A percentile compares a stretch with the other conserved stretches of the same genome.
phyloP scores from a whole-genome alignment of 352 stramenopile species.

The Globisporangium nunn region DNA sequence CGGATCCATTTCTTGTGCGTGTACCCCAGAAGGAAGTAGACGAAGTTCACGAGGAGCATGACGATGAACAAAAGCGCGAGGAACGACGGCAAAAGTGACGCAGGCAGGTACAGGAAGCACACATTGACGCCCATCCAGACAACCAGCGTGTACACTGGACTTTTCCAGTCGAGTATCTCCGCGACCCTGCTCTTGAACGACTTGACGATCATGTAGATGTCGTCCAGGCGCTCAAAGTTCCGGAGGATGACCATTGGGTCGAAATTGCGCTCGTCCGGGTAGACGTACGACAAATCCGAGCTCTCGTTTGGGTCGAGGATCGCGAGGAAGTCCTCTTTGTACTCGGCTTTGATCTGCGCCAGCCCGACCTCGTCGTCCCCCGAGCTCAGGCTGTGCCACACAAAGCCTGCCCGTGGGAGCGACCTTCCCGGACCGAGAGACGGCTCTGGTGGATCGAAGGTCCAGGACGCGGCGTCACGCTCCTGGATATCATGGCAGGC shows the following conservation, averaged over 20 bases:
- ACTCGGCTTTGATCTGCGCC: slow-evolving; percentile 16
- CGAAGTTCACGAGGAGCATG: slow-evolving; percentile 15
- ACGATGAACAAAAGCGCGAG: slow-evolving; percentile 1
- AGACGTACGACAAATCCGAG: slow-evolving; percentile 17
- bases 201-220: slow-evolving; percentile 15
- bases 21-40: slow-evolving; percentile 12
- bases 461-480: slow-evolving; percentile 15
- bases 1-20: slow-evolving; percentile 25
- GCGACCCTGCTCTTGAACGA: slow-evolving; percentile 8
- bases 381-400: slow-evolving; percentile 17
- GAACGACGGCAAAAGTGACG: slow-evolving; percentile 12
- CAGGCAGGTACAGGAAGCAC: slow-evolving; percentile 13
- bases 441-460: slow-evolving; percentile 13
- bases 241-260: slow-evolving; percentile 24
- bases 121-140: slow-evolving; percentile 18
- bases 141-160: slow-evolving; percentile 11
- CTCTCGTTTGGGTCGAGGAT: slow-evolving; percentile 15
- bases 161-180: slow-evolving; percentile 30
- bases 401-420: slow-evolving; percentile 12
- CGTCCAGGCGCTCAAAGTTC: slow-evolving; percentile 31
- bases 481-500: slow-evolving; percentile 24
- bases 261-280: slow-evolving; percentile 22
- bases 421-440: slow-evolving; percentile 16
- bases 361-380: slow-evolving; percentile 27
- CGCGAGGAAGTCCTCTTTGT: slow-evolving; percentile 19